Evolutionary conservation across 495 filamentous ascomycete genomes (phyloP), one percentile per base, ranked within the genome.

Genomic region (Cercophora newfieldiana): DNA sequence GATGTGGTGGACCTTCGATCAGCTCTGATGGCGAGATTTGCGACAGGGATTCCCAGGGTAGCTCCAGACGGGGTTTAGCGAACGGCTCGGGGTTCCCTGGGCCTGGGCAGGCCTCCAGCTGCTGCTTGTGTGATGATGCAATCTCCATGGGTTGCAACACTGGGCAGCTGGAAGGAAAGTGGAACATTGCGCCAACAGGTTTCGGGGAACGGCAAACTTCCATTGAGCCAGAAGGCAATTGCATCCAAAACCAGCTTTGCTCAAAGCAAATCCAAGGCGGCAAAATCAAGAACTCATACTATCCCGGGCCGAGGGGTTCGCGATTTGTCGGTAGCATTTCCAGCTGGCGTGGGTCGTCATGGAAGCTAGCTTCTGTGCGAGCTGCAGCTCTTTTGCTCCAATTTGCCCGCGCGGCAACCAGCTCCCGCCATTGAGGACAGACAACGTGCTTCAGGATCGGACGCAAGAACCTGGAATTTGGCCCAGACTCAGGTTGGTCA

Each of bases 1-100:
- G 30, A 12, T 5, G 30, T 33, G 30, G 12, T 14, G 37, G 37
- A 44, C 31, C 50, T 37, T 48, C 29, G 14, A 31, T 30, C 51
- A 31, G 62, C 22, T 47, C 31, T n/a, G 25, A 30, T 58, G 57
- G 63, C 55, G 55, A 54, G 65, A 67, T 67, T 63, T 56, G 59
- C 65, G 59, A 56, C 65, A 67, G 37, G 65, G 65, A 67, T 63
- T 22, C 7, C 12, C n/a, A 56, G 26, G 26, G 25, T 33, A 37
- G 51, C 31, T 22, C 29, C 22, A 28, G 24, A 44, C 37, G 37
- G 37, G 37, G 21, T 53, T 53, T 53, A 53, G 50, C 51, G 51
- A 55, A 22, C 51, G 22, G 26, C 16, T 55, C 14, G 25, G 25
- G 28, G 55, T 28, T 37, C 57, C 26, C 33, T 48, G 60, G 59